Evolutionary conservation across 768 basidiomycete species (phyloP), one percentile per base, ranked within the genome.

Genomic region (Phanerochaete carnosa): DNA sequence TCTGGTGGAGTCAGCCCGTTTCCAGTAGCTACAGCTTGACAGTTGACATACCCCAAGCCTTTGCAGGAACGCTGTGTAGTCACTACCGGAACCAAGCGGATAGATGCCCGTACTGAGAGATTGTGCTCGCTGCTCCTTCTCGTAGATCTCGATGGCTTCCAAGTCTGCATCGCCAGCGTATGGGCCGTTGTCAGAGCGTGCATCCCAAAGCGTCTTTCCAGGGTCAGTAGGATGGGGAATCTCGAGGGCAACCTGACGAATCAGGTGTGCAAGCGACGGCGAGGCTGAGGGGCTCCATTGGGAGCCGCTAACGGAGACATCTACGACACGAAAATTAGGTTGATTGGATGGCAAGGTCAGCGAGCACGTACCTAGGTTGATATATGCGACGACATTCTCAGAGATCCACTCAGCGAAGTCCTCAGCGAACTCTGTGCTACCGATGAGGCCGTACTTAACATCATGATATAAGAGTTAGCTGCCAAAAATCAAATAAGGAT

Each of bases 361-460:
- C 28, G 23, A 19, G 19, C 25, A 67, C 74, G 37, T 67, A 77
- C 79, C 85, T n/a, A 94, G 79, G 68, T 97, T 97, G 60, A 97
- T 75, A 69, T 98, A 98, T 13, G 90, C 81, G 15, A 92, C 94
- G 47, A 88, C 89, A 63, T 95, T 83, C 29, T 88, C 77, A 43
- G 82, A 79, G 47, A 98, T 85, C 86, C 89, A 96, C 16, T 83
- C 79, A 0, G 86, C 69, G 68, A 96, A 98, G 70, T 98, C 96
- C 72, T 98, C 96, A 2, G 87, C 93, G 82, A 88, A 96, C 73
- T 98, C 96, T 3, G 92, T 95, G 68, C 87, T 90, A 28, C 95
- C 95, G 39, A 92, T 70, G 47, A 94, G 80, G 30, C 90, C 91
- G 55, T 83, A 82, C 80, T 81, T 65, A 46, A 13, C 50, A 30